Conservation (phyloP, 139 green algal species). For the Chlorella sp. region DNA sequence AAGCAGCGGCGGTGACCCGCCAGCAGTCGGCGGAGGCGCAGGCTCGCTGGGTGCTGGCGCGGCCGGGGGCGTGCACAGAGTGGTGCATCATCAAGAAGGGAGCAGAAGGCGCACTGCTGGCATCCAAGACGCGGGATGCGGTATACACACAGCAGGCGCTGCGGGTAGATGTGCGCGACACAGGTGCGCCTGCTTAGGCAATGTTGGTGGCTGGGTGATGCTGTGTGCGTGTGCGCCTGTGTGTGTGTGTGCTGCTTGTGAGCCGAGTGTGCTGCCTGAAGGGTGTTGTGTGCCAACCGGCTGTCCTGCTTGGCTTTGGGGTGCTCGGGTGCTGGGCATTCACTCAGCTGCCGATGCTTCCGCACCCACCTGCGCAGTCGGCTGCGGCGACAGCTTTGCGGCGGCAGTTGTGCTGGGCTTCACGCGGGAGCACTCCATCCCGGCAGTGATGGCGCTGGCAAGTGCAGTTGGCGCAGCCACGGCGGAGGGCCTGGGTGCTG, state of each 20-base stretch:
- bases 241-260: neutral
- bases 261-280: too few relatives aligned
- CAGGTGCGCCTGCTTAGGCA: slow-evolving; percentile 46
- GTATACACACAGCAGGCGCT: slow-evolving; percentile 35
- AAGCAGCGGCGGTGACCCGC: slow-evolving; percentile 81
- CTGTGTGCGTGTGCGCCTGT: neutral
- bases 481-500: slow-evolving; percentile 83
- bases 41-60: slow-evolving; percentile 64
- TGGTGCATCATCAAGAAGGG: slow-evolving; percentile 91
- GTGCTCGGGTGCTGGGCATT: too few relatives aligned
- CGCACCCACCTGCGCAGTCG: neutral
- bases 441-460: slow-evolving; percentile 83
- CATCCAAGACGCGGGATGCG: neutral
- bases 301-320: too few relatives aligned
- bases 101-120: slow-evolving; percentile 72
- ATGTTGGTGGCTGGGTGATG: neutral
- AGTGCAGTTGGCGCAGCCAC: slow-evolving; percentile 94
- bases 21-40: slow-evolving; percentile 61
- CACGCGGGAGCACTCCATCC: slow-evolving; percentile 48
- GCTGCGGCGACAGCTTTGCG: slow-evolving; percentile 96
- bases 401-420: slow-evolving; percentile 90
- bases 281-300: too few relatives aligned
- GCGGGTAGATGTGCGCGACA: slow-evolving; percentile 91
- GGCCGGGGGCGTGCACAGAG: slow-evolving; percentile 53
- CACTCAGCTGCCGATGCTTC: neutral